Evolutionary conservation across 306 rosid species (phyloP).

Genomic region (Quercus rubra): DNA sequence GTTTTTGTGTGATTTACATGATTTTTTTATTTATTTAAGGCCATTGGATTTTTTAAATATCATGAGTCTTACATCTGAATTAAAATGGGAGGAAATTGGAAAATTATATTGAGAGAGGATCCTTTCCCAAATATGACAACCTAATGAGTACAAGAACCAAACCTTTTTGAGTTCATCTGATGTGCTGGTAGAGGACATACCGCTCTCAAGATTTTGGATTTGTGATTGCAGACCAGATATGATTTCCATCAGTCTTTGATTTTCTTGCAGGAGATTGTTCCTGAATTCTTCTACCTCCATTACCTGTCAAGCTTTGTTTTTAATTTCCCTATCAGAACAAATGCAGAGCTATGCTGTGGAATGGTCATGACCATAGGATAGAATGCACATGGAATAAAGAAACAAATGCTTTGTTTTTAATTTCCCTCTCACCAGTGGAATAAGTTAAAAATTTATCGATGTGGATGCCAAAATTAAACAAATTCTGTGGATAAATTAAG

Average conservation of each 20-base stretch:
- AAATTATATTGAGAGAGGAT: too few species aligned
- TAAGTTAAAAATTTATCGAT: not conserved
- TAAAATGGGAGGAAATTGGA: too few species aligned
- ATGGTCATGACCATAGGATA: conserved; percentile 29
- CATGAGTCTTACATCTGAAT: too few species aligned
- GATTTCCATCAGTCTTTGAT: conserved; percentile 56
- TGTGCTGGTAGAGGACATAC: conserved; percentile 35
- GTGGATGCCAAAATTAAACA: not conserved
- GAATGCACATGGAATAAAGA: conserved; percentile 21
- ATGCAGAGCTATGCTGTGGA: conserved; percentile 27
- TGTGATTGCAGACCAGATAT: conserved; percentile 56
- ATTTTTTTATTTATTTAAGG: too few species aligned
- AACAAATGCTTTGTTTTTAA: not conserved
- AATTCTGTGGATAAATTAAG: not conserved
- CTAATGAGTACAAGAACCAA: not conserved
- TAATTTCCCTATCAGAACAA: conserved; percentile 82
- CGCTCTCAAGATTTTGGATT: conserved; percentile 52
- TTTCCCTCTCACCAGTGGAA: not conserved
- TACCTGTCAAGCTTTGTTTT: conserved; percentile 93
- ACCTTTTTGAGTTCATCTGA: conserved; percentile 59
- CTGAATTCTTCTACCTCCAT: conserved; percentile 67
- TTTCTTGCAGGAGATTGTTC: conserved; percentile 56
- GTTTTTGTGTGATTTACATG: too few species aligned
- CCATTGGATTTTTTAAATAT: too few species aligned
- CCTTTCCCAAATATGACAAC: too few species aligned